These are phyloP conservation scores for Ceratocystis variospora DNA, from an alignment of 2,329 filamentous ascomycete genomes.

Conservation along the genomic window DNA sequence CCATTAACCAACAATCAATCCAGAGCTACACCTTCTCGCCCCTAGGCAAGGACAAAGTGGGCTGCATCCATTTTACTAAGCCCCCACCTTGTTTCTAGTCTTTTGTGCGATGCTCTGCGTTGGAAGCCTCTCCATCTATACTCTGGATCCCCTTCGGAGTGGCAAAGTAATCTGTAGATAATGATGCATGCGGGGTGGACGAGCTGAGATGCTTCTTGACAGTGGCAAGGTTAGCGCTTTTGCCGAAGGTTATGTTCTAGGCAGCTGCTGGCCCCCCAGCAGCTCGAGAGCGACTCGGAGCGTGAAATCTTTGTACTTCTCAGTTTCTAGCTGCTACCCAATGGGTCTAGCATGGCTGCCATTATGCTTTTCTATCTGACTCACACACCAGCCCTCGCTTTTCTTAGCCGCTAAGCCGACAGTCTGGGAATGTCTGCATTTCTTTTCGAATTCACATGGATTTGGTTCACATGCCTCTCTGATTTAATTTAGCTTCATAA, in stretches of 20 bases:
- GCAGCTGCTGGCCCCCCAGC: background rate
- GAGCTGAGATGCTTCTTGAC: background rate
- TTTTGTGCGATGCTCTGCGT: background rate
- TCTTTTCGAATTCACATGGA: background rate
- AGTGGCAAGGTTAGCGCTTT: background rate
- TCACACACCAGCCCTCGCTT: background rate
- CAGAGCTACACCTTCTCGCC: background rate
- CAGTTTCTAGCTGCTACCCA: background rate
- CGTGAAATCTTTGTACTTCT: background rate
- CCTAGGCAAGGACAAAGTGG: background rate
- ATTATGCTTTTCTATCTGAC: background rate
- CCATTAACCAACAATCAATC: background rate
- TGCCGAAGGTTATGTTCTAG: background rate
- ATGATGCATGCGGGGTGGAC: background rate
- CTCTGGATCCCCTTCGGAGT: background rate
- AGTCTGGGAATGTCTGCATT: background rate
- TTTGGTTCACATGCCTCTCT: background rate
- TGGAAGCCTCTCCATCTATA: background rate
- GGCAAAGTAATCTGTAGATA: background rate
- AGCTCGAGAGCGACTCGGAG: background rate
- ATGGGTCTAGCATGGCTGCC: background rate
- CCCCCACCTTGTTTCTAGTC: background rate
- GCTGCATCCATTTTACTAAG: background rate
- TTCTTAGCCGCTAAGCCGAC: background rate
- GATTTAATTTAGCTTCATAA: background rate